Evolutionary conservation across 2,329 filamentous ascomycete species (phyloP).

Genomic region (Fusarium sp.): DNA sequence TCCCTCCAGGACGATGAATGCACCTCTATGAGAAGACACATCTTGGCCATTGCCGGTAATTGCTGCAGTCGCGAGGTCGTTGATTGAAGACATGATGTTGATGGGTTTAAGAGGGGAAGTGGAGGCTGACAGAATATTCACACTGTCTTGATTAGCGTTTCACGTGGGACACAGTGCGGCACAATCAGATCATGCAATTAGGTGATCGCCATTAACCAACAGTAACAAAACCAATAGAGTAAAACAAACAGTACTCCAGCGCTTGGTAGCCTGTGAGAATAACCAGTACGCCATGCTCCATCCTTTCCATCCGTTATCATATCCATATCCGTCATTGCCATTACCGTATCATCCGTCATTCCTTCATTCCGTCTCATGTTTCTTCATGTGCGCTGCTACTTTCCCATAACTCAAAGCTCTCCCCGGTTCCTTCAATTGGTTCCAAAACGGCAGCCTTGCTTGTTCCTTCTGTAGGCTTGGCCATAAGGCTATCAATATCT

Average conservation of each 20-base stretch:
- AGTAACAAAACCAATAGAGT: too few relatives aligned
- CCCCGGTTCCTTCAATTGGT: conserved; percentile 69
- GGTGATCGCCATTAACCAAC: not conserved
- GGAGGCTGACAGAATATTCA: conserved; percentile 24
- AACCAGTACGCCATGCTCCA: conserved; percentile 27
- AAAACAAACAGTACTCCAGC: conserved; percentile 46
- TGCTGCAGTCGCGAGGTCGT: conserved; percentile 63
- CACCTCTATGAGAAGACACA: conserved; percentile 60
- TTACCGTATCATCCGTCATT: conserved; percentile 6
- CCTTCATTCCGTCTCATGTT: conserved; percentile 38
- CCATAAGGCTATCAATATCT: conserved; percentile 55
- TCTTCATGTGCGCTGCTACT: conserved; percentile 75
- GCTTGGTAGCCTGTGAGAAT: conserved; percentile 48
- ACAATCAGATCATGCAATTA: conserved; percentile 14
- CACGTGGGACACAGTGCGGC: conserved; percentile 37
- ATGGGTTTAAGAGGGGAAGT: conserved; percentile 25
- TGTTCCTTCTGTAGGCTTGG: conserved; percentile 53
- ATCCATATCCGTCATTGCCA: conserved; percentile 19
- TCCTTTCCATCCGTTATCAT: not conserved
- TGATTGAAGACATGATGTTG: conserved; percentile 60
- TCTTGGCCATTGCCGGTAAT: conserved; percentile 52
- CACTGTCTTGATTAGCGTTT: conserved; percentile 35
- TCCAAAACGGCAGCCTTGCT: conserved; percentile 63
- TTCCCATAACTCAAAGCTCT: conserved; percentile 78
- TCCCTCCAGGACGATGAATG: conserved; percentile 87